Conservation (phyloP, 768 basidiomycete genomes). For the Leccinum olivaceopallidum region DNA sequence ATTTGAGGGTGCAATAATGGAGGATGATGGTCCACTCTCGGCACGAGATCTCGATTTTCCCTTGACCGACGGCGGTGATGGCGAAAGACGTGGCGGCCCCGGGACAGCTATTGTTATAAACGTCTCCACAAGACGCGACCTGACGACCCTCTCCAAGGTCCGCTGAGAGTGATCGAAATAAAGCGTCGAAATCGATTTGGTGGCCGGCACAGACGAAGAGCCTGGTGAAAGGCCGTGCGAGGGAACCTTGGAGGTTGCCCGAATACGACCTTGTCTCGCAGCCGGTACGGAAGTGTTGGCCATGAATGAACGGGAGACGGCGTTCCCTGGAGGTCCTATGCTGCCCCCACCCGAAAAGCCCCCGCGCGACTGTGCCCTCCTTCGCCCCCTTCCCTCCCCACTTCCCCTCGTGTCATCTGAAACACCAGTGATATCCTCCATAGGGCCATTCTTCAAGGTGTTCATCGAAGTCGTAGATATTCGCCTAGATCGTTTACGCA, state of each 20-base stretch:
- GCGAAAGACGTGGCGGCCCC: slow-evolving; percentile 22
- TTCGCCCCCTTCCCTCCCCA: slow-evolving; percentile 40
- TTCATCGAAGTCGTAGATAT: slow-evolving; percentile 58
- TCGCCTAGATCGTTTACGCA: slow-evolving; percentile 59
- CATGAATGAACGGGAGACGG: slow-evolving; percentile 19
- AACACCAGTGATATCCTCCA: slow-evolving; percentile 42
- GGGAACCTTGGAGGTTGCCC: slow-evolving; percentile 57
- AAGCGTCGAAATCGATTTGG: slow-evolving; percentile 26
- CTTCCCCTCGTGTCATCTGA: slow-evolving; percentile 28
- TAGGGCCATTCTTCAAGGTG: slow-evolving; percentile 46
- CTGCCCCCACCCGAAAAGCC: slow-evolving; percentile 35
- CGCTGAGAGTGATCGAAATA: slow-evolving; percentile 65
- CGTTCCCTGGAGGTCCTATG: slow-evolving; percentile 10
- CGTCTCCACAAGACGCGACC: slow-evolving; percentile 75
- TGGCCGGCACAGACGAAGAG: slow-evolving; percentile 7
- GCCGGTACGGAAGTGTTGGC: slow-evolving; percentile 29
- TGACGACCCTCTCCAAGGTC: slow-evolving; percentile 67
- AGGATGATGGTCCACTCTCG: slow-evolving; percentile 25
- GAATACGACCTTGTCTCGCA: slow-evolving; percentile 40
- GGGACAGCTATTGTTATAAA: slow-evolving; percentile 61
- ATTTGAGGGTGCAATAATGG: slow-evolving; percentile 8
- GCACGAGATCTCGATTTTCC: slow-evolving; percentile 24
- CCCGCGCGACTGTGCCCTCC: slow-evolving; percentile 47
- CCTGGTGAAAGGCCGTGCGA: slow-evolving; percentile 24
- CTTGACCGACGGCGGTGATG: slow-evolving; percentile 30